phyloP scores from a whole-genome alignment of 2,329 filamentous ascomycete species.

The Fusarium sp. region DNA sequence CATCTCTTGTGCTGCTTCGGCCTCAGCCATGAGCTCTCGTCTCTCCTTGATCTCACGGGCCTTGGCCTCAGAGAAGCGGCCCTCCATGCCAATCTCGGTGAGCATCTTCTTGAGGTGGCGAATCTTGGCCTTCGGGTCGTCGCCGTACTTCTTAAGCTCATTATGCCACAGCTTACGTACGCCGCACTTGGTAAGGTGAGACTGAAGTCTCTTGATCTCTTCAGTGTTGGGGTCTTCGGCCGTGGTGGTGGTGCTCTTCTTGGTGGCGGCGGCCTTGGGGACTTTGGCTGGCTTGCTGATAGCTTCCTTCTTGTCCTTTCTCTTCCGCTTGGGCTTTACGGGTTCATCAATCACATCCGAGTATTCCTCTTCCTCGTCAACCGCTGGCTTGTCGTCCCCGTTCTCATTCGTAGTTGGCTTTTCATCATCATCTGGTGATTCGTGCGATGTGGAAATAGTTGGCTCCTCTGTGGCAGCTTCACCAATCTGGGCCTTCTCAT shows the following conservation, averaged over 20 bases:
- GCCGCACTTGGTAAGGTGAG: slow-evolving; percentile 89
- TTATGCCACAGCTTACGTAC: slow-evolving; percentile 91
- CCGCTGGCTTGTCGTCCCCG: slow-evolving; percentile 33
- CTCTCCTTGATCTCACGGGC: slow-evolving; percentile 89
- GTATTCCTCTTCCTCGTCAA: slow-evolving; percentile 54
- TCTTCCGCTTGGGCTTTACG: slow-evolving; percentile 68
- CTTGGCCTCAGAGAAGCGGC: slow-evolving; percentile 86
- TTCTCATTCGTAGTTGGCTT: slow-evolving; percentile 24
- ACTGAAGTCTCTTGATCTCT: slow-evolving; percentile 89
- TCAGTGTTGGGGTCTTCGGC: slow-evolving; percentile 72
- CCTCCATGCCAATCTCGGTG: slow-evolving; percentile 85
- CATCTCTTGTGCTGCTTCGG: slow-evolving; percentile 87
- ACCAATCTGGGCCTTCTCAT: not conserved
- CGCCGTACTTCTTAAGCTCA: slow-evolving; percentile 80
- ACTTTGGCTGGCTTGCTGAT: slow-evolving; percentile 42
- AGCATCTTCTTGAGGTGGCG: slow-evolving; percentile 83
- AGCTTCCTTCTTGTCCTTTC: slow-evolving; percentile 54
- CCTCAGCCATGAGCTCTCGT: slow-evolving; percentile 84
- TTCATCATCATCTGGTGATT: slow-evolving; percentile 10
- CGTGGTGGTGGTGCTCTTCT: slow-evolving; percentile 46
- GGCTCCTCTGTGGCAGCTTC: not conserved
- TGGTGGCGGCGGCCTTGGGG: slow-evolving; percentile 41
- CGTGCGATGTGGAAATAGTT: not conserved
- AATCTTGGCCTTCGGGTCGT: slow-evolving; percentile 83
- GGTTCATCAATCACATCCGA: slow-evolving; percentile 78